A percentile compares a stretch with the other conserved stretches of the same genome.
Conservation (phyloP, 257 asterid genomes). For the Plantago elongata region DNA sequence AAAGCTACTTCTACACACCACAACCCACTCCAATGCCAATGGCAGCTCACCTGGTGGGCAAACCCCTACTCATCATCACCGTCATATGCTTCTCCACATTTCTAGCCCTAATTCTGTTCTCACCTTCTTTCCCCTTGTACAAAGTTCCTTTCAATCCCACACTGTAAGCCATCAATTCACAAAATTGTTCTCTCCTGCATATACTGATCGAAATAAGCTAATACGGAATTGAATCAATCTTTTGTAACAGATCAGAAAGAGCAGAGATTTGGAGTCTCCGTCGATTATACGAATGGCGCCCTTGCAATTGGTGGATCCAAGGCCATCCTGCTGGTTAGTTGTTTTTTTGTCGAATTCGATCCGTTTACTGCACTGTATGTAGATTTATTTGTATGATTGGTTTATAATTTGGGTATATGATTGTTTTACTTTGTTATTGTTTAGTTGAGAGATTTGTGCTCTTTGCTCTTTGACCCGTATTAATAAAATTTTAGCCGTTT, state of each 20-base stretch:
- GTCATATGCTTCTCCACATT: constrained; percentile 34
- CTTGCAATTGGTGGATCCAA: constrained; percentile 93
- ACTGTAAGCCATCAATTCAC: constrained; percentile 33
- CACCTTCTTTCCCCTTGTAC: constrained; percentile 48
- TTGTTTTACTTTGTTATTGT: too few relatives aligned
- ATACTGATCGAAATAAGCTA: constrained; percentile 14
- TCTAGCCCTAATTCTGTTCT: constrained; percentile 25
- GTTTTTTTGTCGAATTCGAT: neutral
- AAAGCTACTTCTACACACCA: too few relatives aligned
- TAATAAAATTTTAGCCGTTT: too few relatives aligned
- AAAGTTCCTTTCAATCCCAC: constrained; percentile 27
- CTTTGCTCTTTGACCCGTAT: too few relatives aligned
- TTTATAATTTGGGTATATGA: too few relatives aligned
- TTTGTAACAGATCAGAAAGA: constrained; percentile 42
- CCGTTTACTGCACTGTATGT: neutral
- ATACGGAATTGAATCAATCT: constrained; percentile 10
- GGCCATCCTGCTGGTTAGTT: constrained; percentile 55
- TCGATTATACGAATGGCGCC: constrained; percentile 80
- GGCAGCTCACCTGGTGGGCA: constrained; percentile 40
- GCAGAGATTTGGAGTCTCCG: constrained; percentile 75
- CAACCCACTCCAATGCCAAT: too few relatives aligned
- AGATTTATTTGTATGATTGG: too few relatives aligned
- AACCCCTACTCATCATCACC: constrained; percentile 43
- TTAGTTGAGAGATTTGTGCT: too few relatives aligned
- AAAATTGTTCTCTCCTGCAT: neutral